These are phyloP conservation scores for Camellia granthamiana DNA, from an alignment of 148 eudicot species.

Conservation along the genomic window DNA sequence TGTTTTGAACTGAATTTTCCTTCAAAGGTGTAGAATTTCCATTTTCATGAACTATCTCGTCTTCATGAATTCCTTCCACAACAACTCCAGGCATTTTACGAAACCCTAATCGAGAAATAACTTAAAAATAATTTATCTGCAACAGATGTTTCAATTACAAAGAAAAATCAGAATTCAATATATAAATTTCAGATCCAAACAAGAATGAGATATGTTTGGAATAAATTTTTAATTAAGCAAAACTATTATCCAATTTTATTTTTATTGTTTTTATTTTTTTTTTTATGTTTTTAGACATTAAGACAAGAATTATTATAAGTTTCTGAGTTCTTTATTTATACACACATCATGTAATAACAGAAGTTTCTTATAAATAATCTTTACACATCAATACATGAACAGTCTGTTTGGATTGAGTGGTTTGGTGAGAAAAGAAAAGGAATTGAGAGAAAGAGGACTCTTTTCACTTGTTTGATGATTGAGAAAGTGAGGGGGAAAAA, in stretches of 20 bases:
- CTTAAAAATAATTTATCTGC: conserved; percentile 18
- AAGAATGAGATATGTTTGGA: neutral
- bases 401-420: no score
- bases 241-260: neutral
- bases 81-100: conserved; percentile 74
- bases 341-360: no score
- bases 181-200: conserved; percentile 10
- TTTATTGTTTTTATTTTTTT: no score
- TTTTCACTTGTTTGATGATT: no score
- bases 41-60: conserved; percentile 30
- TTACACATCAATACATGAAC: neutral
- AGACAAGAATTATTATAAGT: no score
- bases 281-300: neutral
- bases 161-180: neutral
- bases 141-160: neutral
- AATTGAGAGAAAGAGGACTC: no score
- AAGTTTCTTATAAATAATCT: neutral
- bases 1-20: conserved; percentile 44
- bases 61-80: conserved; percentile 47
- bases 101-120: conserved; percentile 11
- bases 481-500: no score
- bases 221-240: neutral
- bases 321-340: no score
- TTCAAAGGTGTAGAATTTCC: conserved; percentile 41
- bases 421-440: no score